Evolutionary conservation across 2,329 filamentous ascomycete species (phyloP).

Genomic region (Sporothrix phasma): DNA sequence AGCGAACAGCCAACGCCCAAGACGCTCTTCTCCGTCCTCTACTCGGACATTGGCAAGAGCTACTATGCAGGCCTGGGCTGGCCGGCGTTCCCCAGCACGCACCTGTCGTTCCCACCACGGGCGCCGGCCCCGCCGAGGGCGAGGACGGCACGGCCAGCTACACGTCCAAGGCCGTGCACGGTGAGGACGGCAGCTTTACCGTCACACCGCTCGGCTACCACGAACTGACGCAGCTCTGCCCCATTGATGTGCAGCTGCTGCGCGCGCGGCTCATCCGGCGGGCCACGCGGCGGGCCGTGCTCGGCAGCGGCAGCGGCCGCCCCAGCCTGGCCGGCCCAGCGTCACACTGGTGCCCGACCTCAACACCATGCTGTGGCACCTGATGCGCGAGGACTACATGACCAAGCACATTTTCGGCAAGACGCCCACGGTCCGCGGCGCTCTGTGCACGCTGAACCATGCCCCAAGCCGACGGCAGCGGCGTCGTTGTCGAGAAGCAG

Average conservation of each 20-base stretch:
- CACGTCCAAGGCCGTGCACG: constrained; percentile 12
- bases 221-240: constrained; percentile 52
- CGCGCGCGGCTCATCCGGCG: constrained; percentile 37
- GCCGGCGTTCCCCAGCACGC: constrained; percentile 62
- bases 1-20: constrained; percentile 14
- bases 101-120: constrained; percentile 51
- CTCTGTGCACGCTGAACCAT: constrained; percentile 47
- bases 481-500: constrained; percentile 22
- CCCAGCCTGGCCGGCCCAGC: constrained; percentile 27
- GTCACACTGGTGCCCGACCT: constrained; percentile 61
- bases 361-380: constrained; percentile 64
- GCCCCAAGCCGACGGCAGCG: background rate
- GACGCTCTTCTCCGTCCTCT: constrained; percentile 65
- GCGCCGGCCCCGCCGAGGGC: background rate
- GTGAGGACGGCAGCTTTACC: constrained; percentile 19
- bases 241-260: constrained; percentile 54
- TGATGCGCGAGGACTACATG: constrained; percentile 73
- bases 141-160: background rate
- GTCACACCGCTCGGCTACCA: constrained; percentile 41
- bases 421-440: constrained; percentile 56
- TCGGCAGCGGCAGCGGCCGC: background rate
- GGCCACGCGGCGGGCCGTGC: constrained; percentile 10
- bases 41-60: constrained; percentile 73
- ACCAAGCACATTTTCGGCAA: constrained; percentile 49
- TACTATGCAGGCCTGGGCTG: constrained; percentile 76